A percentile compares a stretch with the other conserved stretches of the same genome.
Evolutionary conservation across 2,329 filamentous ascomycete species (phyloP).

Genomic region (Fusarium coffeatum): DNA sequence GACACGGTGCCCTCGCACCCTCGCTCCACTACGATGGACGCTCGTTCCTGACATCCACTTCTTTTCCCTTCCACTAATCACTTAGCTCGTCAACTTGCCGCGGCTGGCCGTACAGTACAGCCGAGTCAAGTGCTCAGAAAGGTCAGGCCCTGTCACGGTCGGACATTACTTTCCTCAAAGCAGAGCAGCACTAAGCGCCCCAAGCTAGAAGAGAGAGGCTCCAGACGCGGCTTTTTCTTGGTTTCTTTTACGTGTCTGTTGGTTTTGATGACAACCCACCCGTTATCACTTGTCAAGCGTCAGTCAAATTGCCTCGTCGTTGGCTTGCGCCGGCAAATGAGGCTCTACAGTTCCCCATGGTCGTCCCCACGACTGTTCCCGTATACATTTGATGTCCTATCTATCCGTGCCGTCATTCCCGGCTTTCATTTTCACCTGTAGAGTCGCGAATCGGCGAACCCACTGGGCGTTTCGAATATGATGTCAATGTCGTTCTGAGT

Average conservation of each 20-base stretch:
- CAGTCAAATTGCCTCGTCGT: slow-evolving; percentile 20
- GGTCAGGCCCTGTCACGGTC: slow-evolving; percentile 42
- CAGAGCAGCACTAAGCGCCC: slow-evolving; percentile 26
- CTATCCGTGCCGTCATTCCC: slow-evolving; percentile 47
- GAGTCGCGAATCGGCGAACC: slow-evolving; percentile 28
- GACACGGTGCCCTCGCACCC: slow-evolving; percentile 18
- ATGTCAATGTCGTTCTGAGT: slow-evolving; percentile 40
- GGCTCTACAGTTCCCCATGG: slow-evolving; percentile 37
- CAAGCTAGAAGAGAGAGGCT: slow-evolving; percentile 32
- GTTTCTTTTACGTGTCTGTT: slow-evolving; percentile 46
- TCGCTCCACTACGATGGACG: slow-evolving; percentile 32
- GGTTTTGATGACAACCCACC: slow-evolving; percentile 40
- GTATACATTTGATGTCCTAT: slow-evolving; percentile 33
- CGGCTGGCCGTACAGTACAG: slow-evolving; percentile 33
- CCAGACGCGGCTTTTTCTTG: slow-evolving; percentile 41
- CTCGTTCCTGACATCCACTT: slow-evolving; percentile 41
- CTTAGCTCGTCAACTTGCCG: slow-evolving; percentile 43
- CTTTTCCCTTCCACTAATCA: slow-evolving; percentile 23
- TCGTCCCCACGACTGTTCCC: slow-evolving; percentile 15
- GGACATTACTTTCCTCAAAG: slow-evolving; percentile 43
- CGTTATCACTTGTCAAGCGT: slow-evolving; percentile 40
- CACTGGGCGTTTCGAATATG: slow-evolving; percentile 27
- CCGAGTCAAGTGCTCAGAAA: slow-evolving; percentile 28
- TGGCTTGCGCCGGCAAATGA: slow-evolving; percentile 40
- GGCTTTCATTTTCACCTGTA: slow-evolving; percentile 19